These are phyloP conservation scores for Lyophyllum semitale DNA, from an alignment of 768 basidiomycete species.

Conservation along the genomic window DNA sequence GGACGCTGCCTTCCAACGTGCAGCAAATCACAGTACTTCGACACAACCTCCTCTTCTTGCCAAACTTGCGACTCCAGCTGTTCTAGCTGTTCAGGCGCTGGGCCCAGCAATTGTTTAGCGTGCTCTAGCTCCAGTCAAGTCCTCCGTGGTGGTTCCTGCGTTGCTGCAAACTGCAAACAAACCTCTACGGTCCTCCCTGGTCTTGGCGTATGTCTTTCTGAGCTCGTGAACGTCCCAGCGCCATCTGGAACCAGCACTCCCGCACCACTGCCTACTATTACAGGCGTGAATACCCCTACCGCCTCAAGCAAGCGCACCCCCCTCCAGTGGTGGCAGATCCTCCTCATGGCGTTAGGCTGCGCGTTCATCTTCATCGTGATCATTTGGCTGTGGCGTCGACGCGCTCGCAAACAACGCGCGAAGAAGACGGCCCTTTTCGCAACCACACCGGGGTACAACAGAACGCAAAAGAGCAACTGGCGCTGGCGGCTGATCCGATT, in stretches of 20 bases:
- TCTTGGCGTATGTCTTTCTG: conserved; percentile 77
- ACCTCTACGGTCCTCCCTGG: conserved; percentile 60
- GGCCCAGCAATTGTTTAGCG: conserved; percentile 54
- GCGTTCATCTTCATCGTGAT: conserved; percentile 75
- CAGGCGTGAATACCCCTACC: conserved; percentile 57
- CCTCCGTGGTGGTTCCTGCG: conserved; percentile 52
- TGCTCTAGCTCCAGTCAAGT: conserved; percentile 52
- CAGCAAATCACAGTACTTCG: conserved; percentile 68
- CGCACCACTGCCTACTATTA: conserved; percentile 51
- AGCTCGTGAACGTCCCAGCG: conserved; percentile 57
- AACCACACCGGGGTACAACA: conserved; percentile 38
- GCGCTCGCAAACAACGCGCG: conserved; percentile 65
- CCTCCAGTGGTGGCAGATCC: conserved; percentile 81
- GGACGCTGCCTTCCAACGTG: conserved; percentile 82
- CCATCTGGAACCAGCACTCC: conserved; percentile 47
- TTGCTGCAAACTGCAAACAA: conserved; percentile 58
- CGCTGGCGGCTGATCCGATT: conserved; percentile 55
- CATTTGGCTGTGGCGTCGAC: conserved; percentile 68
- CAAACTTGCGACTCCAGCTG: conserved; percentile 69
- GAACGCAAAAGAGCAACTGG: conserved; percentile 42
- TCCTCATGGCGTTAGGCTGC: conserved; percentile 80
- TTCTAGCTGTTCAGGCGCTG: conserved; percentile 61
- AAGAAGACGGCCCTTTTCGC: conserved; percentile 69
- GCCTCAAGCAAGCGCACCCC: conserved; percentile 31
- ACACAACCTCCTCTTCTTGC: conserved; percentile 61